Percentiles rank a stretch among this genome's conserved stretches.
These are phyloP conservation scores for Cephaloascus albidus DNA, from an alignment of 805 yeast genomes.

Conservation along the genomic window DNA sequence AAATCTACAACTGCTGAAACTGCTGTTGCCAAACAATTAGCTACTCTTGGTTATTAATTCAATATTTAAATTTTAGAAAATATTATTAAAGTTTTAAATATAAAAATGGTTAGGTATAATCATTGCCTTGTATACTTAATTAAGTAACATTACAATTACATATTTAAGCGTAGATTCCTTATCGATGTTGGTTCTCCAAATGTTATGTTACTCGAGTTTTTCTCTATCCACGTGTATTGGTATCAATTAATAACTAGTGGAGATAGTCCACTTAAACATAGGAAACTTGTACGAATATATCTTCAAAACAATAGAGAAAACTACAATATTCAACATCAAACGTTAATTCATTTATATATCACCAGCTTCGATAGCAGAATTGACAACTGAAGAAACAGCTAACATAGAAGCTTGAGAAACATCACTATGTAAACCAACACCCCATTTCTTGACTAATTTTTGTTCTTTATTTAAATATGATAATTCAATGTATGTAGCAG, in stretches of 20 bases:
- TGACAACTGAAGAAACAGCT: constrained; percentile 58
- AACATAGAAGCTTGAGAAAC: constrained; percentile 78
- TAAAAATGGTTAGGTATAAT: background rate
- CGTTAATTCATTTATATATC: no score
- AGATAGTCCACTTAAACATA: no score
- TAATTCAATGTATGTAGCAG: constrained; percentile 67
- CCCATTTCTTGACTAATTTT: constrained; percentile 50
- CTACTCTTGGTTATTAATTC: constrained; percentile 92
- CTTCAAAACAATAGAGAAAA: no score
- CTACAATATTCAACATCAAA: no score
- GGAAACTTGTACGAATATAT: no score
- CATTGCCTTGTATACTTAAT: background rate
- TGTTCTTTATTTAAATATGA: constrained; percentile 30
- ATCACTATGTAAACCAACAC: constrained; percentile 88
- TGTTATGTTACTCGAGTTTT: no score
- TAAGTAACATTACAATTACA: background rate
- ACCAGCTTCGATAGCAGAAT: constrained; percentile 15
- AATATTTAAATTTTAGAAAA: no score
- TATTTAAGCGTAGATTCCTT: background rate
- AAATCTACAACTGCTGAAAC: constrained; percentile 80
- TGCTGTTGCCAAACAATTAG: constrained; percentile 87
- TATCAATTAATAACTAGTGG: no score
- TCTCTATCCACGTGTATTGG: no score
- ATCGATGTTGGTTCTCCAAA: no score
- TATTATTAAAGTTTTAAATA: no score